Evolutionary conservation across 805 yeast genomes (phyloP), one percentile per base, ranked within the genome.

Genomic region (Cyberlindnera japonica): DNA sequence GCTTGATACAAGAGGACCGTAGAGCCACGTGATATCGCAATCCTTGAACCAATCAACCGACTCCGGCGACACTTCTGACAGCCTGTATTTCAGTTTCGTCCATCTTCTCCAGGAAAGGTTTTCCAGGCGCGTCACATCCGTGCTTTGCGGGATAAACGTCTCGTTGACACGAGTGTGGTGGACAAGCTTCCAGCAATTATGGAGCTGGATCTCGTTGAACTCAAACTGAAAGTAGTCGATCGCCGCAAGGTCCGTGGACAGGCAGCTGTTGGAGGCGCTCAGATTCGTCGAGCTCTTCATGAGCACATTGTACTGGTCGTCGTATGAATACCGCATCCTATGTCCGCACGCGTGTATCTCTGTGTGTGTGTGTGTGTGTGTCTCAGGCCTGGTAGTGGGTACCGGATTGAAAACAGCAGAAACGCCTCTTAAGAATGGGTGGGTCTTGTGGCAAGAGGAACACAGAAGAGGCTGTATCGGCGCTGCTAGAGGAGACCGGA

Each of bases 91-190:
- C 37, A 85, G 72, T 63, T 90, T 89, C 12, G 91, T 83, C 97
- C 97, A 91, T 15, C 95, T 88, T 57, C 98, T 74, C 97, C 97
- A 91, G 36, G 86, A 73, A 13, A 96, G 91, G 55, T 85, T 85
- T 56, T 85, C 90, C 33, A 85, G 66, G 35, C 95, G 64, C 22
- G 57, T 47, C 25, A 65, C 47, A 40, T 66, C 64, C 48, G 54
- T 64, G 50, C 50, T 64, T 55, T 24, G 56, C 40, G 48, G 71
- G 52, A 51, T 69, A 40, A 39, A 64, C 2, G 50, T 30, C 13
- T 44, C 52, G 42, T 43, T 56, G 45, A 44, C 27, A 13, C 54
- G 27, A 41, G 57, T 55, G 31, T 60, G 59, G 41, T 60, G 60
- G 16, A 63, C 61, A 11, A 67, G 58, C 49, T 61, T 69, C 75